phyloP scores from a whole-genome alignment of 495 filamentous ascomycete genomes.

The Xylaria acuta region DNA sequence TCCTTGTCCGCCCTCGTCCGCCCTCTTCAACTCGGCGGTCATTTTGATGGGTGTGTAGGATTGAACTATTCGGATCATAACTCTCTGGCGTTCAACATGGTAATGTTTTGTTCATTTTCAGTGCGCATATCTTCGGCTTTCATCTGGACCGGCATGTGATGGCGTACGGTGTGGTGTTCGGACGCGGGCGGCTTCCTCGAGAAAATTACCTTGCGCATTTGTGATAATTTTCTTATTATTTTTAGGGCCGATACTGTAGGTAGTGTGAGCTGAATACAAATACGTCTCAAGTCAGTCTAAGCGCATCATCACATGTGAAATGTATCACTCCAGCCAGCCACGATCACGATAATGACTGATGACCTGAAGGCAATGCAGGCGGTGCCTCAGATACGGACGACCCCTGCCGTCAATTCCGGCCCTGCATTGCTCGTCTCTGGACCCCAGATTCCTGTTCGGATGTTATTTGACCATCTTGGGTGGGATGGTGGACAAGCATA shows the following conservation, averaged over 20 bases:
- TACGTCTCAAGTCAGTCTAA: neutral
- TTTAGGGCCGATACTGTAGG: neutral
- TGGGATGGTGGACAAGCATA: constrained; percentile 8
- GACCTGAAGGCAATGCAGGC: constrained; percentile 9
- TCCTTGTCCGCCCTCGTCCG: neutral
- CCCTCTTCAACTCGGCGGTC: neutral
- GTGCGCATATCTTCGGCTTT: constrained; percentile 10
- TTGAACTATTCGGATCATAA: constrained; percentile 1
- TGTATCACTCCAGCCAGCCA: neutral
- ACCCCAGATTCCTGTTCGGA: neutral
- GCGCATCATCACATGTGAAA: neutral
- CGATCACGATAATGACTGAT: constrained; percentile 20
- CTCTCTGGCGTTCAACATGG: constrained; percentile 2
- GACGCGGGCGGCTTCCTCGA: too few species aligned
- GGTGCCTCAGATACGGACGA: neutral
- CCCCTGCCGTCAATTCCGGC: neutral
- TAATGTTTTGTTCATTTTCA: neutral
- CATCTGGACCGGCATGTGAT: constrained; percentile 1
- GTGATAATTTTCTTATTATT: neutral
- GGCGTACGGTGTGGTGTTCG: constrained; percentile 5
- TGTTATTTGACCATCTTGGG: neutral
- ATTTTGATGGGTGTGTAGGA: neutral
- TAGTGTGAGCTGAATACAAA: neutral
- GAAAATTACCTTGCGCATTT: neutral
- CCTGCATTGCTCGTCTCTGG: neutral